A percentile compares a stretch with the other conserved stretches of the same genome.
These are phyloP conservation scores for Hypocrella siamensis DNA, from an alignment of 2,329 filamentous ascomycete species.

Conservation along the genomic window DNA sequence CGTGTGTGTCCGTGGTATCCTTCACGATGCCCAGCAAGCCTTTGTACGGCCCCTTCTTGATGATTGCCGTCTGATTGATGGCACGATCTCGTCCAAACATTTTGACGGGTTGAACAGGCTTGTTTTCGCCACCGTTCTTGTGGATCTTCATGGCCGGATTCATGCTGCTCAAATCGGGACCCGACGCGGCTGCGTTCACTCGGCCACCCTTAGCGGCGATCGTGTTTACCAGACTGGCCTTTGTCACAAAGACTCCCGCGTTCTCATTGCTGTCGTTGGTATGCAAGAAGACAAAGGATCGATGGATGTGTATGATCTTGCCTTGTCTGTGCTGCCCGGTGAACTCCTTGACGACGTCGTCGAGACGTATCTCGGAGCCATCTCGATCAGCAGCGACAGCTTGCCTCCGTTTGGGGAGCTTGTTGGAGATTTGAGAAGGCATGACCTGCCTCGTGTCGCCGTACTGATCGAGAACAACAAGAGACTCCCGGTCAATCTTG, in stretches of 20 bases:
- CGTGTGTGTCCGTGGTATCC: conserved; percentile 74
- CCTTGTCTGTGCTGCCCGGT: conserved; percentile 75
- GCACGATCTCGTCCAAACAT: conserved; percentile 68
- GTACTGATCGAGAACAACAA: conserved; percentile 82
- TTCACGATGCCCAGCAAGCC: conserved; percentile 90
- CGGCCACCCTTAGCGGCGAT: conserved; percentile 89
- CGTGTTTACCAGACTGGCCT: conserved; percentile 72
- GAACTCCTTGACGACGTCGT: conserved; percentile 84
- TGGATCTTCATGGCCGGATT: conserved; percentile 76
- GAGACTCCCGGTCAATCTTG: conserved; percentile 86
- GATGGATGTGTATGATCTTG: conserved; percentile 84
- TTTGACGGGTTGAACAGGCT: conserved; percentile 47
- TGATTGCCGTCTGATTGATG: conserved; percentile 81
- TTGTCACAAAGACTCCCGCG: conserved; percentile 74
- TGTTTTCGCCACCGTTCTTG: conserved; percentile 35
- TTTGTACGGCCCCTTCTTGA: conserved; percentile 80
- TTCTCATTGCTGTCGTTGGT: conserved; percentile 76
- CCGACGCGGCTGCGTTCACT: conserved; percentile 40
- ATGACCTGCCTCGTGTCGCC: conserved; percentile 68
- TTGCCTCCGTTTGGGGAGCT: conserved; percentile 64
- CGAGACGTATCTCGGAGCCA: conserved; percentile 79
- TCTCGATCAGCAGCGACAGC: conserved; percentile 87
- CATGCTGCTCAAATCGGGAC: conserved; percentile 77
- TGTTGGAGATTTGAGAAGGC: conserved; percentile 84
- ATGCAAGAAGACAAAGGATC: conserved; percentile 82